Conservation (phyloP, 2,329 filamentous ascomycete genomes). For the Fusarium sp. region DNA sequence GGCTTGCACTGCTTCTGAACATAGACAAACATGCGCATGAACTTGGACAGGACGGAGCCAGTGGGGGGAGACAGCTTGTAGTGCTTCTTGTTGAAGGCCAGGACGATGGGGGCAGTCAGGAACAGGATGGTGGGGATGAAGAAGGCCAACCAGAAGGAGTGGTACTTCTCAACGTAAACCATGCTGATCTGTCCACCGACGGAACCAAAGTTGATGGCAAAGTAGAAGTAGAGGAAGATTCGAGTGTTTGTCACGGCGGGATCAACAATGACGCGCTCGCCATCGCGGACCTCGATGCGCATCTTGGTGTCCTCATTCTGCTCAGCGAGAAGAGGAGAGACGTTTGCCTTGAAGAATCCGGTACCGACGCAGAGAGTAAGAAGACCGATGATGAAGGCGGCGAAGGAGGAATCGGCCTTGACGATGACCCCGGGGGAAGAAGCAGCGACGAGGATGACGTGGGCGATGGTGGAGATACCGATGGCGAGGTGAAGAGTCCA, state of each 20-base stretch:
- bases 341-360: conserved; percentile 85
- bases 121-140: conserved; percentile 75
- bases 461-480: conserved; percentile 71
- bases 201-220: conserved; percentile 73
- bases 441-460: conserved; percentile 73
- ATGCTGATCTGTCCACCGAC: conserved; percentile 68
- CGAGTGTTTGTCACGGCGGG: conserved; percentile 74
- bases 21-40: conserved; percentile 68
- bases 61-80: conserved; percentile 74
- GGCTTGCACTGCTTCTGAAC: conserved; percentile 73
- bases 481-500: conserved; percentile 78
- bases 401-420: conserved; percentile 66
- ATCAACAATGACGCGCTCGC: conserved; percentile 77
- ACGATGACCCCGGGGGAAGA: conserved; percentile 72
- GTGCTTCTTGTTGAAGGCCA: conserved; percentile 67
- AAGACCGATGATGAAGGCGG: conserved; percentile 75
- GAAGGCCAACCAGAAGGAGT: conserved; percentile 80
- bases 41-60: conserved; percentile 77
- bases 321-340: conserved; percentile 77
- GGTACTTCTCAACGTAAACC: conserved; percentile 80
- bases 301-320: conserved; percentile 71
- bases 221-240: conserved; percentile 72
- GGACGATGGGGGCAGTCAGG: conserved; percentile 68
- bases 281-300: conserved; percentile 65
- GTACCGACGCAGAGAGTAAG: conserved; percentile 69